Conservation (phyloP, 1,284 basidiomycete species). For the Phlebopus sp. region DNA sequence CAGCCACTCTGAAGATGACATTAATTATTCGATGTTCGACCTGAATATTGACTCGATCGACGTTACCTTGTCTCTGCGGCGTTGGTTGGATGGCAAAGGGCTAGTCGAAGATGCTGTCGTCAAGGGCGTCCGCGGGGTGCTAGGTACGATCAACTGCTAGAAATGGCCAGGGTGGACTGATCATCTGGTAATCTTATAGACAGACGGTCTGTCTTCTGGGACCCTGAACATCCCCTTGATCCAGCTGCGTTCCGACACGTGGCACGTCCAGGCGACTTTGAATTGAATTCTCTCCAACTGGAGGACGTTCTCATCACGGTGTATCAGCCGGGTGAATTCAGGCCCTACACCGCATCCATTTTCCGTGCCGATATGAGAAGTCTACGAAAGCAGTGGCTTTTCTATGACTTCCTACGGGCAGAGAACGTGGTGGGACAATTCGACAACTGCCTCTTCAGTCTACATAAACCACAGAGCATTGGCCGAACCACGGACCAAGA, state of each 20-base stretch:
- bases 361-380: conserved; percentile 89
- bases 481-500: conserved; percentile 86
- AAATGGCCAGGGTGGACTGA: background rate
- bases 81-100: conserved; percentile 97
- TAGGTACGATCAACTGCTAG: conserved; percentile 56
- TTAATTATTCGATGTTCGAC: conserved; percentile 87
- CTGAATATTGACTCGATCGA: conserved; percentile 93
- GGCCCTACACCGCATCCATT: conserved; percentile 93
- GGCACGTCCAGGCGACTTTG: conserved; percentile 82
- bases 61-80: conserved; percentile 88
- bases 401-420: conserved; percentile 89
- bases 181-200: conserved; percentile 47
- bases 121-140: conserved; percentile 90
- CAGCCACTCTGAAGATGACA: conserved; percentile 45
- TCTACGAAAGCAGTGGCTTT: conserved; percentile 92
- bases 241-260: conserved; percentile 80
- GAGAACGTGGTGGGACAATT: conserved; percentile 97
- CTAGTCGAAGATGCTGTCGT: conserved; percentile 88
- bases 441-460: conserved; percentile 95
- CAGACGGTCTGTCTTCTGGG: conserved; percentile 87
- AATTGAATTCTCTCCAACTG: conserved; percentile 84
- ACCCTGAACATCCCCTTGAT: conserved; percentile 73
- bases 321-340: conserved; percentile 90
- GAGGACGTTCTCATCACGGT: conserved; percentile 95
- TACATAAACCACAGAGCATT: conserved; percentile 96